A percentile compares a stretch with the other conserved stretches of the same genome.
phyloP scores from a whole-genome alignment of 139 green algal genomes.

The Trebouxia sp. region DNA sequence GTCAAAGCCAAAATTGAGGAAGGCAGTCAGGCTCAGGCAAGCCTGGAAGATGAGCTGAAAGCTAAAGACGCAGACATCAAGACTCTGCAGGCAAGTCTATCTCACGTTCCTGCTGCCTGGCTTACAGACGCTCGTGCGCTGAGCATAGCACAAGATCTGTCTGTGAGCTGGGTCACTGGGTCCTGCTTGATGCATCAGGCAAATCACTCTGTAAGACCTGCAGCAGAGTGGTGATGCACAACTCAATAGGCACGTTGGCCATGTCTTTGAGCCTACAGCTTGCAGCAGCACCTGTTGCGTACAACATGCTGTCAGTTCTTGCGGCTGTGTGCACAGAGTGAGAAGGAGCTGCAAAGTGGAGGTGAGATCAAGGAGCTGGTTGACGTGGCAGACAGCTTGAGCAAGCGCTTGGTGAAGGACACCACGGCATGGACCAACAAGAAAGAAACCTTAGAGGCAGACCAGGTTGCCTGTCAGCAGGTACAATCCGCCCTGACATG shows the following conservation, averaged over 20 bases:
- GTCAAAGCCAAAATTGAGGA: slow-evolving; percentile 21
- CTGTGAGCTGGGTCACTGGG: too few relatives aligned
- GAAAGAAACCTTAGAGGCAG: slow-evolving; percentile 57
- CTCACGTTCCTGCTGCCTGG: too few relatives aligned
- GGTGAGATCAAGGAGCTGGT: slow-evolving; percentile 59
- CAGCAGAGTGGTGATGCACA: too few relatives aligned
- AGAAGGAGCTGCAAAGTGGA: slow-evolving; percentile 67
- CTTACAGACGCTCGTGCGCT: too few relatives aligned
- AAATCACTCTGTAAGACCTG: background rate
- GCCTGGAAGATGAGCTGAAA: slow-evolving; percentile 5
- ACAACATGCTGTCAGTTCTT: too few relatives aligned
- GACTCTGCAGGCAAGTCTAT: background rate
- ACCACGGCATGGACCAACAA: slow-evolving; percentile 66
- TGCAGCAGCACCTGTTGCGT: too few relatives aligned
- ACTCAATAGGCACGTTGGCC: background rate
- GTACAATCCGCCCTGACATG: background rate
- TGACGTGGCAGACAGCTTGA: slow-evolving; percentile 55
- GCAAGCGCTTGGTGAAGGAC: slow-evolving; percentile 70
- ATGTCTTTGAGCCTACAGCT: too few relatives aligned
- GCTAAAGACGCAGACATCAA: slow-evolving; percentile 18
- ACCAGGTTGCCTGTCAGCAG: slow-evolving; percentile 48
- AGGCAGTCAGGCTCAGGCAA: background rate
- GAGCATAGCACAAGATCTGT: too few relatives aligned
- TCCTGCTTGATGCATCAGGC: too few relatives aligned
- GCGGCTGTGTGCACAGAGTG: slow-evolving; percentile 34